Evolutionary conservation across 129 eudicot species (phyloP).

Genomic region (Lonicera japonica): DNA sequence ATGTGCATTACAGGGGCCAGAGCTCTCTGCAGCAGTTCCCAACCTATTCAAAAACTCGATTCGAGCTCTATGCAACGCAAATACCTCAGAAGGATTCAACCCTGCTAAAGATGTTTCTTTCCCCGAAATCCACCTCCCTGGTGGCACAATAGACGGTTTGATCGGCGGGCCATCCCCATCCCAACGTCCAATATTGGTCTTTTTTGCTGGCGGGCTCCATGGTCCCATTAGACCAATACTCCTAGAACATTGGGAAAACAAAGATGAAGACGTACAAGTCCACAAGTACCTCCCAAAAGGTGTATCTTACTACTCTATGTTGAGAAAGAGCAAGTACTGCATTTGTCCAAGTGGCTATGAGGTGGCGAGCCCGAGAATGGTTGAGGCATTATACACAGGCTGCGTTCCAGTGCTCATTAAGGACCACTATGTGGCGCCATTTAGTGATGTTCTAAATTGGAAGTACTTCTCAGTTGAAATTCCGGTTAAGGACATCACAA

Average conservation of each 20-base stretch:
- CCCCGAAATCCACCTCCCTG: constrained; percentile 69
- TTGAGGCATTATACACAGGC: constrained; percentile 67
- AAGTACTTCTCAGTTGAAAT: constrained; percentile 49
- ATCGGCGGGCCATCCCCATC: constrained; percentile 57
- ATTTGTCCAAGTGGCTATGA: constrained; percentile 86
- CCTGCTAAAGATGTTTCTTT: constrained; percentile 61
- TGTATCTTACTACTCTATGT: constrained; percentile 35
- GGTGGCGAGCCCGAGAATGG: constrained; percentile 86
- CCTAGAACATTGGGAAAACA: constrained; percentile 67
- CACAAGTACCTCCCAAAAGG: constrained; percentile 62
- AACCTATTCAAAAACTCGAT: constrained; percentile 50
- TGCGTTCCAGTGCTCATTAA: constrained; percentile 74
- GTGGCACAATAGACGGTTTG: constrained; percentile 39
- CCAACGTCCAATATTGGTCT: constrained; percentile 44
- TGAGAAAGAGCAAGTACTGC: constrained; percentile 56
- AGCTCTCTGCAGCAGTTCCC: constrained; percentile 42
- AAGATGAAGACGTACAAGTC: constrained; percentile 49
- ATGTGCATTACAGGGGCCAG: constrained; percentile 52
- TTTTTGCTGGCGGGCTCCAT: constrained; percentile 83
- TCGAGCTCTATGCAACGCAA: constrained; percentile 78
- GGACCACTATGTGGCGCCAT: constrained; percentile 58
- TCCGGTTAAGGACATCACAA: constrained; percentile 44
- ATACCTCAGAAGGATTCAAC: constrained; percentile 65
- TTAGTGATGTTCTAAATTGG: constrained; percentile 71
- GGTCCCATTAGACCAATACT: constrained; percentile 71